Conservation (phyloP, 2,329 filamentous ascomycete species). For the Phaeosphaeriaceae sp. region DNA sequence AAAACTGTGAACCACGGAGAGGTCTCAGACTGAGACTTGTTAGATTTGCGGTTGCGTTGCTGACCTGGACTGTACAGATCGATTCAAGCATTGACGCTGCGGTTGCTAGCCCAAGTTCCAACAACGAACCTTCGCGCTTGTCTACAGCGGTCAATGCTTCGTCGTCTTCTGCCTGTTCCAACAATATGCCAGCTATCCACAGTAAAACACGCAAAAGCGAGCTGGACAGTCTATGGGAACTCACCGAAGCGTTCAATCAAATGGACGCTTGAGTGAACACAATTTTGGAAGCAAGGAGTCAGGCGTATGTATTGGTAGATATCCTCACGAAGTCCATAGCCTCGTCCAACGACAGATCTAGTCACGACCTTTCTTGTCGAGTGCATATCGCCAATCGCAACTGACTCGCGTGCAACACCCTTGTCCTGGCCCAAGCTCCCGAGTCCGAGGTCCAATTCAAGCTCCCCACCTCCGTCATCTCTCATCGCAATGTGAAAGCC, state of each 20-base stretch:
- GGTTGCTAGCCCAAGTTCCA: not conserved
- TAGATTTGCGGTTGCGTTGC: slow-evolving; percentile 1
- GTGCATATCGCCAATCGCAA: not conserved
- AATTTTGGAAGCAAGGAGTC: not conserved
- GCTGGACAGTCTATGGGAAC: not conserved
- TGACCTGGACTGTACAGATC: slow-evolving; percentile 3
- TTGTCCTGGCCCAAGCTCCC: not conserved
- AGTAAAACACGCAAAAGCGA: not conserved
- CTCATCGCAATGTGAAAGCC: not conserved
- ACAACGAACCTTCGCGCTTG: not conserved
- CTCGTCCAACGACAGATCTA: not conserved
- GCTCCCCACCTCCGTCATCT: not conserved
- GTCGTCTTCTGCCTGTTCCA: not conserved
- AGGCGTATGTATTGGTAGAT: not conserved
- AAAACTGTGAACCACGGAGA: slow-evolving; percentile 47
- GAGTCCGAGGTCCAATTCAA: not conserved
- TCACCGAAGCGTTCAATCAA: not conserved
- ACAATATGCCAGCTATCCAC: not conserved
- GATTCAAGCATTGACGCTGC: not conserved
- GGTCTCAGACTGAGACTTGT: slow-evolving; percentile 43
- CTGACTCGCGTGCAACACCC: not conserved
- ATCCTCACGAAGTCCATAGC: not conserved
- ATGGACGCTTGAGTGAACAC: not conserved
- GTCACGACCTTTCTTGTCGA: not conserved
- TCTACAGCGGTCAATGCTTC: not conserved